Percentiles rank a stretch among this genome's conserved stretches.
Conservation (phyloP, 1,284 basidiomycete genomes). For the Rhodotorula sp. region DNA sequence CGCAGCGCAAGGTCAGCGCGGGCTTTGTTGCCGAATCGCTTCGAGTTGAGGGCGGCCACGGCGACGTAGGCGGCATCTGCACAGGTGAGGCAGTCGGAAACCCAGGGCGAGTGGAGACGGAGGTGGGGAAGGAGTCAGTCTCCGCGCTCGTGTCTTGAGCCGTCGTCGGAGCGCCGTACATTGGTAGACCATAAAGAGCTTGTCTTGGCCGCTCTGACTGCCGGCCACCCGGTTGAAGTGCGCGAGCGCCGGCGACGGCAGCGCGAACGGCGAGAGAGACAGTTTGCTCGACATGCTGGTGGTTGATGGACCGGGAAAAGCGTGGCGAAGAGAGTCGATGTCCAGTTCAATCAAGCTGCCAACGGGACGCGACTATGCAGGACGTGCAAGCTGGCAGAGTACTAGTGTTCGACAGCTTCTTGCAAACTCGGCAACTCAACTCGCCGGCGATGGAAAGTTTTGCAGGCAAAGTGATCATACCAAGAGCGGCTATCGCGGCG, state of each 20-base stretch:
- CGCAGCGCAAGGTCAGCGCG: slow-evolving; percentile 32
- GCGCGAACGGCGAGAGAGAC: slow-evolving; percentile 37
- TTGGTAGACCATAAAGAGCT: slow-evolving; percentile 42
- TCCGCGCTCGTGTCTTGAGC: background rate
- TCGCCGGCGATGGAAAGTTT: too few species aligned
- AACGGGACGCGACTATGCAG: background rate
- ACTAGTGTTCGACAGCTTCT: too few species aligned
- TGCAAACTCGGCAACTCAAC: too few species aligned
- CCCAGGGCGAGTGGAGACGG: background rate
- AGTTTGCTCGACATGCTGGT: slow-evolving; percentile 3
- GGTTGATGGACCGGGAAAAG: background rate
- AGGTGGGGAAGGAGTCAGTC: background rate
- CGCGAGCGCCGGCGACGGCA: slow-evolving; percentile 26
- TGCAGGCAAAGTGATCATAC: too few species aligned
- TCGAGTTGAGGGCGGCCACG: slow-evolving; percentile 23
- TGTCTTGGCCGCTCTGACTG: slow-evolving; percentile 39
- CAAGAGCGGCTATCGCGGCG: too few species aligned
- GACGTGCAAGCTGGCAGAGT: background rate
- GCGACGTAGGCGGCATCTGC: slow-evolving; percentile 31
- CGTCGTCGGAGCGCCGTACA: slow-evolving; percentile 7
- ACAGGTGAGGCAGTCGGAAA: background rate
- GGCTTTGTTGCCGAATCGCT: slow-evolving; percentile 28
- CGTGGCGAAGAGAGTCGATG: background rate
- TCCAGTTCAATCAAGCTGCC: background rate
- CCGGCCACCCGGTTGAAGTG: slow-evolving; percentile 39